These are phyloP conservation scores for Rosa hybrid DNA, from an alignment of 331 rosid species.

Conservation along the genomic window DNA sequence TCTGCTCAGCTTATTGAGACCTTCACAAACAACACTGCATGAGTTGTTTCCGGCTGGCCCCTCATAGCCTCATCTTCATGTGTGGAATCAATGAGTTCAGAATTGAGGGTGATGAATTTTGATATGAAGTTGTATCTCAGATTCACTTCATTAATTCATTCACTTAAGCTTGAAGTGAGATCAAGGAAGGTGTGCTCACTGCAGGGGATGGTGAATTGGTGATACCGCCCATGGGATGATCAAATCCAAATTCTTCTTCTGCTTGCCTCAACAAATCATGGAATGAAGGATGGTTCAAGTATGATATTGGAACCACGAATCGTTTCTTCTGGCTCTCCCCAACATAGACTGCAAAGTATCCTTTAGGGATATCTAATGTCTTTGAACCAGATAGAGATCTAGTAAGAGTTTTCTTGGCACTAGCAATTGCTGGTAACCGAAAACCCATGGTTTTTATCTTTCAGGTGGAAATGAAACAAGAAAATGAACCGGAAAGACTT, in stretches of 20 bases:
- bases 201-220: slow-evolving; percentile 25
- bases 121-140: background rate
- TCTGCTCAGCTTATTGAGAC: background rate
- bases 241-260: slow-evolving; percentile 31
- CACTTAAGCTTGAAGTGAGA: slow-evolving; percentile 20
- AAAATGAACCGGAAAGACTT: background rate
- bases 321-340: slow-evolving; percentile 33
- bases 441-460: slow-evolving; percentile 25
- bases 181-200: slow-evolving; percentile 23
- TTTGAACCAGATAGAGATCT: slow-evolving; percentile 10
- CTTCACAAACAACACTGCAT: background rate
- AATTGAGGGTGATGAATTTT: background rate
- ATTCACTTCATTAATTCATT: background rate
- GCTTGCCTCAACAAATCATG: slow-evolving; percentile 22
- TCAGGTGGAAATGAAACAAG: background rate
- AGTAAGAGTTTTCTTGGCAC: slow-evolving; percentile 14
- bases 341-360: slow-evolving; percentile 31
- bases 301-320: slow-evolving; percentile 30
- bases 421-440: slow-evolving; percentile 5
- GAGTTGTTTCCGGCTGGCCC: background rate
- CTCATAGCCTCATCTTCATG: background rate
- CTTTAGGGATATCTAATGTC: slow-evolving; percentile 22
- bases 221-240: slow-evolving; percentile 36
- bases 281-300: slow-evolving; percentile 26
- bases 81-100: background rate